phyloP scores from a whole-genome alignment of 768 basidiomycete genomes.

The Russula sp. region DNA sequence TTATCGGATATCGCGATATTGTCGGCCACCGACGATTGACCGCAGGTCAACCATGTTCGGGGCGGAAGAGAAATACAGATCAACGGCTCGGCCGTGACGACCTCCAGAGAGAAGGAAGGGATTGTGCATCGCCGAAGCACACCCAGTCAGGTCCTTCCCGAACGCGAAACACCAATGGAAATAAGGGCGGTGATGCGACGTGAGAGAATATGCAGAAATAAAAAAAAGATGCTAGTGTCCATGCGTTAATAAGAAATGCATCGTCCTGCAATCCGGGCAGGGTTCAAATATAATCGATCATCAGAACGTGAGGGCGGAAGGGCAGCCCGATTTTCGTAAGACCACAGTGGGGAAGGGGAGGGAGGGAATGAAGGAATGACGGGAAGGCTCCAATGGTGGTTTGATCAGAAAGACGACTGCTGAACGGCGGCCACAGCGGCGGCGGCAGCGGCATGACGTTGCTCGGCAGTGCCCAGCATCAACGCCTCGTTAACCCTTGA shows the following conservation, averaged over 20 bases:
- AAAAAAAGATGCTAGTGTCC: constrained; percentile 26
- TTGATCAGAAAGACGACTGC: constrained; percentile 47
- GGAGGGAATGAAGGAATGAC: background rate
- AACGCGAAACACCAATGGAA: constrained; percentile 23
- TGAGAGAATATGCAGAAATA: constrained; percentile 22
- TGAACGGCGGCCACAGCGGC: constrained; percentile 54
- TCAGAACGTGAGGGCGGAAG: constrained; percentile 28
- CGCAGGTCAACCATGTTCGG: constrained; percentile 24
- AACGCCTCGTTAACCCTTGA: constrained; percentile 79
- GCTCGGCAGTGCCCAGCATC: constrained; percentile 81
- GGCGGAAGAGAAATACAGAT: constrained; percentile 17
- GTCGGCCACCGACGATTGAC: constrained; percentile 27
- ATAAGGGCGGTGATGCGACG: constrained; percentile 15
- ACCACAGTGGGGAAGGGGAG: constrained; percentile 22
- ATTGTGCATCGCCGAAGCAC: constrained; percentile 32
- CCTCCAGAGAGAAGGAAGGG: constrained; percentile 23
- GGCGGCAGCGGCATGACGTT: constrained; percentile 57
- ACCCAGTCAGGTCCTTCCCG: constrained; percentile 24
- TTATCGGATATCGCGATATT: constrained; percentile 17
- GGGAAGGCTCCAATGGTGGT: background rate
- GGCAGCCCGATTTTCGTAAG: constrained; percentile 30
- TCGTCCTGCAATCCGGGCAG: constrained; percentile 31
- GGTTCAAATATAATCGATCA: constrained; percentile 31
- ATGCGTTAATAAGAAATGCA: constrained; percentile 29
- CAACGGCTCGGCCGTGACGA: constrained; percentile 29